Percentiles rank a stretch among this genome's conserved stretches.
Conservation (phyloP, 1,284 basidiomycete genomes). For the Moesziomyces antarcticus region DNA sequence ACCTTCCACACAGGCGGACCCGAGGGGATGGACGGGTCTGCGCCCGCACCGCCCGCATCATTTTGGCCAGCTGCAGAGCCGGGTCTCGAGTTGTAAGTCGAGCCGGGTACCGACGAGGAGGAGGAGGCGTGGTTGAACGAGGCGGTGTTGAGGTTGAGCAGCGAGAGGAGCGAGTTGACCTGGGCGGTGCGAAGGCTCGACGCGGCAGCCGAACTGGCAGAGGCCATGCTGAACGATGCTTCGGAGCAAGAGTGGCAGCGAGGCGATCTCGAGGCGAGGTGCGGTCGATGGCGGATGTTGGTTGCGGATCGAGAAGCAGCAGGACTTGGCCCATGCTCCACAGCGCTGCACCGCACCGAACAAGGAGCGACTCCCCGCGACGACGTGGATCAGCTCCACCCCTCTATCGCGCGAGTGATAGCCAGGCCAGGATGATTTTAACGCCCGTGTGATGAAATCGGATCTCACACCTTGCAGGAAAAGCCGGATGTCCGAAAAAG, state of each 20-base stretch:
- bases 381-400: neutral
- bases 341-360: neutral
- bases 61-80: constrained; percentile 36
- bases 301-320: neutral
- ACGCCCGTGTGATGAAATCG: neutral
- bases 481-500: neutral
- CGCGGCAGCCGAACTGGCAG: constrained; percentile 17
- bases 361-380: too few relatives aligned
- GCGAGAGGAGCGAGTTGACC: constrained; percentile 58
- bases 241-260: neutral
- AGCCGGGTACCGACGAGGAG: constrained; percentile 34
- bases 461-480: neutral
- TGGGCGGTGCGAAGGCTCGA: constrained; percentile 58
- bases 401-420: neutral
- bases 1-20: constrained; percentile 95
- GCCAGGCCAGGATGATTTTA: too few relatives aligned
- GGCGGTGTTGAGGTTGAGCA: constrained; percentile 64
- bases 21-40: constrained; percentile 29
- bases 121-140: constrained; percentile 45
- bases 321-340: neutral
- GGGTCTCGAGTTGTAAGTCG: constrained; percentile 41
- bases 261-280: neutral
- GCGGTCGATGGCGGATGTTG: too few relatives aligned
- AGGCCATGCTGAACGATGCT: constrained; percentile 16
- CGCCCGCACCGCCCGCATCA: constrained; percentile 3